These are phyloP conservation scores for Pyropia haitanensis DNA, from an alignment of 23 red algal genomes.

Conservation along the genomic window DNA sequence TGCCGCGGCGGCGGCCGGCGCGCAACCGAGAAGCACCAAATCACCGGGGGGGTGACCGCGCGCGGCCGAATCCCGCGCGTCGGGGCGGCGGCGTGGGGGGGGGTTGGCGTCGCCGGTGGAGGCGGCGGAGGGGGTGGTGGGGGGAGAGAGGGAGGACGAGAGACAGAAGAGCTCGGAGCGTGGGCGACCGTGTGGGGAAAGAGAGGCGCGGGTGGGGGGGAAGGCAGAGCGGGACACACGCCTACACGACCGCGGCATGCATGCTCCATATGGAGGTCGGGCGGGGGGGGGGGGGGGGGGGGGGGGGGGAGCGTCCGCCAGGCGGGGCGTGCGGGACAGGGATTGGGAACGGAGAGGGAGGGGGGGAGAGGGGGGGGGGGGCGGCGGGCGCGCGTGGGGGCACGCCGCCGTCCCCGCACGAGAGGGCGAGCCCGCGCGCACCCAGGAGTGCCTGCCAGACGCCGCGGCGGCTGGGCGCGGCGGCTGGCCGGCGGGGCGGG, in stretches of 20 bases:
- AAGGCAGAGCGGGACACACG: no score
- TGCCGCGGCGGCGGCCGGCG: no score
- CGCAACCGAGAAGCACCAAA: no score
- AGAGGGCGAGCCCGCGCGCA: background rate
- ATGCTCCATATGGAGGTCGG: background rate
- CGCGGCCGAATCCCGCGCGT: no score
- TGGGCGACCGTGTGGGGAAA: no score
- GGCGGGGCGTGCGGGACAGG: background rate
- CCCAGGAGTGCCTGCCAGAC: background rate
- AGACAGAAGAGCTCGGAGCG: no score
- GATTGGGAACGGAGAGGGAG: background rate
- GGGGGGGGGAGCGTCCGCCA: background rate
- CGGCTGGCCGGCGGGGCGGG: background rate
- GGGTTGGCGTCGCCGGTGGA: no score
- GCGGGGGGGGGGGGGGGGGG: background rate
- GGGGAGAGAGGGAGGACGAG: no score
- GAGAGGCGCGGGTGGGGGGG: no score
- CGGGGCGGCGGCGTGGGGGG: no score
- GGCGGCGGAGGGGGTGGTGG: no score
- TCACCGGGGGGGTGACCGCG: no score
- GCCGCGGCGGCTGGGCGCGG: background rate
- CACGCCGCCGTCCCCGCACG: background rate
- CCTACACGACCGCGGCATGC: background rate
- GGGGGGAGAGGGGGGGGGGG: background rate
- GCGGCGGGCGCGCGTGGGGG: background rate